A percentile compares a stretch with the other conserved stretches of the same genome.
Evolutionary conservation across 306 rosid species (phyloP).

Genomic region (Mucuna pruriens): DNA sequence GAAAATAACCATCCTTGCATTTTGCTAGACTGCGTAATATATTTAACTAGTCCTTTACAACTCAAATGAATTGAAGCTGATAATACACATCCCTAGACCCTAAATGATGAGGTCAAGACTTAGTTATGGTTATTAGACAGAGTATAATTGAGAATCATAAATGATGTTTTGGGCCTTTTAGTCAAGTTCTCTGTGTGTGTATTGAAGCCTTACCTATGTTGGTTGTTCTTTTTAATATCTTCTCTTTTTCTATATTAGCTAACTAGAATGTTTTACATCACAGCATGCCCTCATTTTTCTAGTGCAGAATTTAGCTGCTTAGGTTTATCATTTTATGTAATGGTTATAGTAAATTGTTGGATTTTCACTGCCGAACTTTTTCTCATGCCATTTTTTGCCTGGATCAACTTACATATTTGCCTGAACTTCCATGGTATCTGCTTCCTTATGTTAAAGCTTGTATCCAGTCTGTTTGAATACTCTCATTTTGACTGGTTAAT

Average conservation of each 20-base stretch:
- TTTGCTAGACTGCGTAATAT: background rate
- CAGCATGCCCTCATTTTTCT: background rate
- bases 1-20: background rate
- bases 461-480: background rate
- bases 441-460: constrained; percentile 13
- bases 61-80: constrained; percentile 12
- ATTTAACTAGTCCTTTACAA: background rate
- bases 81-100: background rate
- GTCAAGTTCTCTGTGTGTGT: background rate
- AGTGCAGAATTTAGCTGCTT: background rate
- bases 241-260: background rate
- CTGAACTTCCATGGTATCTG: background rate
- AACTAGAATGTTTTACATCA: background rate
- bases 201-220: background rate
- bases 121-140: background rate
- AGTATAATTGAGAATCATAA: background rate
- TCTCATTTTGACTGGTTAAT: constrained; percentile 15
- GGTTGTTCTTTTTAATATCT: background rate
- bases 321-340: background rate
- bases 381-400: background rate
- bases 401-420: background rate
- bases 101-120: background rate
- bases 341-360: background rate
- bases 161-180: background rate
- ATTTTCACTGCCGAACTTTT: constrained; percentile 13